Evolutionary conservation across 2,329 filamentous ascomycete genomes (phyloP), one percentile per base, ranked within the genome.

Genomic region (Pseudocercospora fuligena): DNA sequence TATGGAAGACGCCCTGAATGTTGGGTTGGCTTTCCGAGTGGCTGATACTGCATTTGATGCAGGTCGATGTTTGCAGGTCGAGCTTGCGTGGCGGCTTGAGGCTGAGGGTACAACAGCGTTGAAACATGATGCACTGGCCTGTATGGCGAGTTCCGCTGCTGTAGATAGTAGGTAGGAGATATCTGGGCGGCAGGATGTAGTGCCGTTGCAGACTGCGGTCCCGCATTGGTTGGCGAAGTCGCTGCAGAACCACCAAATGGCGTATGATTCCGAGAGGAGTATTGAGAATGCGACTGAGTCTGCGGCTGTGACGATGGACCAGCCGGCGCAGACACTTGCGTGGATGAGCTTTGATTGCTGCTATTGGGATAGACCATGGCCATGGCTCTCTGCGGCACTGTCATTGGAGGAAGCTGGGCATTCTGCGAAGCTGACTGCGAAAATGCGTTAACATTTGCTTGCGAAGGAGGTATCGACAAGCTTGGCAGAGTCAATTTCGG

Each of bases 61-160:
- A 80, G 78, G 47, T 78, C 78, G 19, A 83, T 78, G 43, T 79
- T 79, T 54, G 78, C 77, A 11, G 80, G 78, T 8, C 81, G 79
- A 57, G 82, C 80, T 58, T 94, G 90, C 69, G 96, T 86, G 7
- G 92, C 92, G 8, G 89, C 86, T 25, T 92, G 91, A 0, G 93
- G 92, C 6, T 93, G 92, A 33, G 94, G 94, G 66, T 95, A 93
- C 31, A 97, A 84, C n/a, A 98, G 86, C 0, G 93, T 97, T 72
- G 95, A 93, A 66, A 97, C 92, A 67, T 92, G 88, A 61, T 94
- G 91, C 46, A 97, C 90, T 1, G 94, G 94, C 70, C 93, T 92
- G 80, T 98, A 98, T 2, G 95, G 95, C 63, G 94, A 98, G 69
- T 92, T 90, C 64, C 95, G 88, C 77, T 97, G 92, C 75, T 92